Conservation (phyloP, 306 rosid genomes). For the Corylus heterophylla region DNA sequence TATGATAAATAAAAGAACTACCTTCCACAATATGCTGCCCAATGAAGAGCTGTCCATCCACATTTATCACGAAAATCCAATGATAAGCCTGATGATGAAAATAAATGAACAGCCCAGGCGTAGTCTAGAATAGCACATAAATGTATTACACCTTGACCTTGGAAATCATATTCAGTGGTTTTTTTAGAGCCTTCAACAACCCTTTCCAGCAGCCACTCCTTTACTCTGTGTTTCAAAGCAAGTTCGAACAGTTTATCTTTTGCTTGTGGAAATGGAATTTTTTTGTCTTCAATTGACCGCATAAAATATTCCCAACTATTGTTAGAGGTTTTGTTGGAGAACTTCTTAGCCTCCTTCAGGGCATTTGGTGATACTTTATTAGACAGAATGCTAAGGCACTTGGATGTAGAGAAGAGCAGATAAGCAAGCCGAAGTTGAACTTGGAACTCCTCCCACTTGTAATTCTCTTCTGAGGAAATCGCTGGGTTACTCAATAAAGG, state of each 20-base stretch:
- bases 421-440: constrained; percentile 70
- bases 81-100: constrained; percentile 80
- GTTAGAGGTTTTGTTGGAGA: constrained; percentile 52
- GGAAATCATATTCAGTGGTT: constrained; percentile 62
- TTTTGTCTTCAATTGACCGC: constrained; percentile 51
- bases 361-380: constrained; percentile 46
- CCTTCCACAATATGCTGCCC: constrained; percentile 96
- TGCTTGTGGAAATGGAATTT: constrained; percentile 57
- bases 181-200: constrained; percentile 59
- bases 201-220: constrained; percentile 87
- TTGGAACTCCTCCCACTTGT: constrained; percentile 61
- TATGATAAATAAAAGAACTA: constrained; percentile 23
- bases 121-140: constrained; percentile 85
- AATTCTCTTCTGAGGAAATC: constrained; percentile 45
- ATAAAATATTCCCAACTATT: constrained; percentile 57
- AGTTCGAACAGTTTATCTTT: constrained; percentile 61
- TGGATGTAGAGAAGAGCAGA: constrained; percentile 67
- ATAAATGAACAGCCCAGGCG: constrained; percentile 79
- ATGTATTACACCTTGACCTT: constrained; percentile 93
- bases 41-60: constrained; percentile 99
- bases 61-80: constrained; percentile 82
- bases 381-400: constrained; percentile 57
- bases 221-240: constrained; percentile 64
- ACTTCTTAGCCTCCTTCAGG: constrained; percentile 68
- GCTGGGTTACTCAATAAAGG: constrained; percentile 45